These are phyloP conservation scores for Diplodia seriata DNA, from an alignment of 2,329 filamentous ascomycete species.

Conservation along the genomic window DNA sequence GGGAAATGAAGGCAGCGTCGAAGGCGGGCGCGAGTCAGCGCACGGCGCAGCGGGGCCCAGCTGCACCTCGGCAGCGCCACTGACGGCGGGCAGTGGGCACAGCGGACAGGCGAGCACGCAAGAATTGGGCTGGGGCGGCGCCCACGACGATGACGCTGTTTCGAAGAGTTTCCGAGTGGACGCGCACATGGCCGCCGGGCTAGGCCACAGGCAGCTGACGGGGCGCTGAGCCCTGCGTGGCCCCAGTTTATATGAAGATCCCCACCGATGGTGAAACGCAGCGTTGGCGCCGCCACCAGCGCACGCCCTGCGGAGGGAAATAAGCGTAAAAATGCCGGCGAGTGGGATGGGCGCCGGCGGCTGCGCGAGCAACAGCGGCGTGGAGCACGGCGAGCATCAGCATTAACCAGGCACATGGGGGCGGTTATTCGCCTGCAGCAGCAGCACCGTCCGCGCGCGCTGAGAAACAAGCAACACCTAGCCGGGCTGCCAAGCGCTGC, in stretches of 20 bases:
- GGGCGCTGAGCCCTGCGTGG: slow-evolving; percentile 27
- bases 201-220: slow-evolving; percentile 11
- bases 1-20: slow-evolving; percentile 23
- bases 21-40: slow-evolving; percentile 14
- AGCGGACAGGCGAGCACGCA: slow-evolving; percentile 9
- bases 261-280: slow-evolving; percentile 28
- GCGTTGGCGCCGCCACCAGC: slow-evolving; percentile 12
- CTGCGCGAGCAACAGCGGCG: slow-evolving; percentile 1
- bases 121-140: background rate
- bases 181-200: slow-evolving; percentile 7
- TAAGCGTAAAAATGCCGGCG: slow-evolving; percentile 30
- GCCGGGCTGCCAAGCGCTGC: slow-evolving; percentile 6
- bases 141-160: slow-evolving; percentile 25
- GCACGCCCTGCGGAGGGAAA: slow-evolving; percentile 30
- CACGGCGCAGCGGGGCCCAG: slow-evolving; percentile 4
- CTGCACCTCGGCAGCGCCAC: background rate
- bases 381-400: slow-evolving; percentile 20
- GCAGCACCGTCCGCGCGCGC: background rate
- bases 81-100: background rate
- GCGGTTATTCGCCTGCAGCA: slow-evolving; percentile 5
- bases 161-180: background rate
- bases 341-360: slow-evolving; percentile 26
- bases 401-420: slow-evolving; percentile 3
- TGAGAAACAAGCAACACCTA: slow-evolving; percentile 24
- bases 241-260: slow-evolving; percentile 31